A percentile compares a stretch with the other conserved stretches of the same genome.
Evolutionary conservation across 2,329 filamentous ascomycete species (phyloP).

Genomic region (Colletotrichum cordylinicola): DNA sequence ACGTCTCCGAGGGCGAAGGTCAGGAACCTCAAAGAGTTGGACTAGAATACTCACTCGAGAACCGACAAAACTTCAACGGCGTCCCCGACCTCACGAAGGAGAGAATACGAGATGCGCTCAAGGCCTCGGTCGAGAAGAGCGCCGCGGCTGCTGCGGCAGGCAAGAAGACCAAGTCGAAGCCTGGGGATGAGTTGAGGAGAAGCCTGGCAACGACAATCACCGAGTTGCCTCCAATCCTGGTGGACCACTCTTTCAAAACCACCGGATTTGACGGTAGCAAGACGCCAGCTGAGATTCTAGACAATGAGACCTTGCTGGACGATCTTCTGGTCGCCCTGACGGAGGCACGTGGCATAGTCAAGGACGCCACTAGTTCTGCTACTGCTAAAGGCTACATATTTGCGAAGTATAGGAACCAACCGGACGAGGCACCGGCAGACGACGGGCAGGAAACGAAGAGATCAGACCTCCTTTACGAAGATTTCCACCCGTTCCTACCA

Average conservation of each 20-base stretch:
- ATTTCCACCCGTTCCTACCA: constrained; percentile 93
- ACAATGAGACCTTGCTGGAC: constrained; percentile 67
- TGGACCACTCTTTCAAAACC: constrained; percentile 82
- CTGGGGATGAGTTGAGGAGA: constrained; percentile 77
- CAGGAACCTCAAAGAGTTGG: constrained; percentile 84
- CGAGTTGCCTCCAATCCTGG: constrained; percentile 84
- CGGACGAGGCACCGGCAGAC: constrained; percentile 26
- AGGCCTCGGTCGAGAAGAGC: constrained; percentile 67
- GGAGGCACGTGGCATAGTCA: constrained; percentile 73
- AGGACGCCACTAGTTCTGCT: constrained; percentile 70
- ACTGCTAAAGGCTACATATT: constrained; percentile 86
- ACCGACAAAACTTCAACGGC: constrained; percentile 83
- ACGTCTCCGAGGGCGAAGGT: constrained; percentile 81
- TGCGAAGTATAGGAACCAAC: constrained; percentile 62
- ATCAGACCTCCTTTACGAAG: constrained; percentile 77
- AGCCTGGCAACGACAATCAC: constrained; percentile 84
- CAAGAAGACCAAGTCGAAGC: constrained; percentile 77
- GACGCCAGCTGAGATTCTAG: constrained; percentile 73
- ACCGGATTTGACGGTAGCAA: constrained; percentile 72
- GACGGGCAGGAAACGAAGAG: constrained; percentile 42
- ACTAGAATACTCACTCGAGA: constrained; percentile 77
- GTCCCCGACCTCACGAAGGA: constrained; percentile 78
- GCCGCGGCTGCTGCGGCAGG: constrained; percentile 51
- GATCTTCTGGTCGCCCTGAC: constrained; percentile 72
- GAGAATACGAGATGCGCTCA: constrained; percentile 71